Percentiles rank a stretch among this genome's conserved stretches.
Evolutionary conservation across 306 rosid species (phyloP).

Genomic region (Prunus campanulata): DNA sequence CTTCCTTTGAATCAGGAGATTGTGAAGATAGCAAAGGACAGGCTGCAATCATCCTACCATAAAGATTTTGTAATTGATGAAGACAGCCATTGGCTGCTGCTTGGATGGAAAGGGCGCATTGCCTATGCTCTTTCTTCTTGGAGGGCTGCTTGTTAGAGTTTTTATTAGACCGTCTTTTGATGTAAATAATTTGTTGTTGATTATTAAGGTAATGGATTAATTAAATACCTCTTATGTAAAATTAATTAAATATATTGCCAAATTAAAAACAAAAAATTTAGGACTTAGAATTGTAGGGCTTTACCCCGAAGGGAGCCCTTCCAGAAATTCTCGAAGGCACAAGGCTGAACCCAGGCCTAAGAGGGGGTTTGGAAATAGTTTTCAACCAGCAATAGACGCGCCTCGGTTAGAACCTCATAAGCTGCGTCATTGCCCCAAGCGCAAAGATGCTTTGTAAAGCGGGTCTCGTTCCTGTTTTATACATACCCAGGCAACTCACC

Average conservation of each 20-base stretch:
- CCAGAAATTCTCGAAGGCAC: slow-evolving; percentile 40
- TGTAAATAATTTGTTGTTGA: too few species aligned
- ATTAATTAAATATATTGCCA: too few species aligned
- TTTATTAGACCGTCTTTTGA: too few species aligned
- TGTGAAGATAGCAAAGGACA: slow-evolving; percentile 26
- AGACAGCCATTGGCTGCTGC: slow-evolving; percentile 33
- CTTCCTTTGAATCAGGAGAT: slow-evolving; percentile 38
- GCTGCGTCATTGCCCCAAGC: slow-evolving; percentile 49
- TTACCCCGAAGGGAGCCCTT: slow-evolving; percentile 30
- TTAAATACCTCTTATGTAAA: too few species aligned
- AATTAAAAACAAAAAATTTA: too few species aligned
- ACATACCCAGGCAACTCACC: fast-evolving
- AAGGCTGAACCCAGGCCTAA: slow-evolving; percentile 24
- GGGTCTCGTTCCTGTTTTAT: fast-evolving
- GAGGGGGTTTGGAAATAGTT: slow-evolving; percentile 50
- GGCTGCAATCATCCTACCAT: slow-evolving; percentile 20
- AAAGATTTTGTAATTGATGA: slow-evolving; percentile 37
- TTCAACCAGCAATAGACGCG: slow-evolving; percentile 49
- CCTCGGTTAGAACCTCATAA: slow-evolving; percentile 39
- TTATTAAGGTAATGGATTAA: too few species aligned
- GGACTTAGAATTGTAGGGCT: background rate
- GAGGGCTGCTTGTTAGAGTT: slow-evolving; percentile 10
- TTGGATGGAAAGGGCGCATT: slow-evolving; percentile 45
- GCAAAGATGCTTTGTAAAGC: fast-evolving
- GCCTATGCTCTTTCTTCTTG: slow-evolving; percentile 37